Evolutionary conservation across 2,329 filamentous ascomycete species (phyloP), one percentile per base, ranked within the genome.

Genomic region (Ceratocystiopsis brevicomis): DNA sequence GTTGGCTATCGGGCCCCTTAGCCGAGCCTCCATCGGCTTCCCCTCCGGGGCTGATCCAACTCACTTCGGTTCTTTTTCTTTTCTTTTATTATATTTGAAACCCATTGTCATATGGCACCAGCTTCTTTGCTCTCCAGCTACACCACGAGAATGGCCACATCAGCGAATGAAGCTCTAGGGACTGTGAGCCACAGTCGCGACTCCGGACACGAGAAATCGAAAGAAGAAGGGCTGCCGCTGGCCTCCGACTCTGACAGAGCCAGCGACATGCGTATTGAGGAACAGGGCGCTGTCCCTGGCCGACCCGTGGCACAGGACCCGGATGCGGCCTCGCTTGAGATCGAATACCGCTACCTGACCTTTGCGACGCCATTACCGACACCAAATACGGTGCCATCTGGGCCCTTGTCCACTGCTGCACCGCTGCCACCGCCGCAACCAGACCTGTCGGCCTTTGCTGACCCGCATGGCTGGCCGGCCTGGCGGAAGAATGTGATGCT

Each of bases 401-500:
- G 12, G 30, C 18, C 38, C 47, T 34, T 47, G 50, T 21, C 44
- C 44, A 16, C 18, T 36, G 41, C 16, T 32, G 47, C 61, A 40
- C 62, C 63, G 19, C 59, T 41, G 52, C 57, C 47, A 37, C 56
- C 33, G 34, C 44, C 42, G n/a, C 43, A 36, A n/a, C 83, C 82
- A 4, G 66, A 84, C 55, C 69, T 93, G 21, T 66, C 64, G 33
- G 65, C 68, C 45, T 92, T 76, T 53, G 63, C 58, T 1, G 78
- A 81, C 11, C 87, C 87, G 0, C 77, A 85, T 49, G 64, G 69
- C 11, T 93, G 86, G 84, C 73, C 81, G 0, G 55, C 62, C 44
- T 64, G 63, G 39, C 74, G 76, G 47, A 95, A 95, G 57, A 68
- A 66, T 19, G 57, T 81, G 46, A 75, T 82, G 51, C 73, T 88